These are phyloP conservation scores for Sugiyamaella chiloensis DNA, from an alignment of 805 yeast genomes.

Conservation along the genomic window DNA sequence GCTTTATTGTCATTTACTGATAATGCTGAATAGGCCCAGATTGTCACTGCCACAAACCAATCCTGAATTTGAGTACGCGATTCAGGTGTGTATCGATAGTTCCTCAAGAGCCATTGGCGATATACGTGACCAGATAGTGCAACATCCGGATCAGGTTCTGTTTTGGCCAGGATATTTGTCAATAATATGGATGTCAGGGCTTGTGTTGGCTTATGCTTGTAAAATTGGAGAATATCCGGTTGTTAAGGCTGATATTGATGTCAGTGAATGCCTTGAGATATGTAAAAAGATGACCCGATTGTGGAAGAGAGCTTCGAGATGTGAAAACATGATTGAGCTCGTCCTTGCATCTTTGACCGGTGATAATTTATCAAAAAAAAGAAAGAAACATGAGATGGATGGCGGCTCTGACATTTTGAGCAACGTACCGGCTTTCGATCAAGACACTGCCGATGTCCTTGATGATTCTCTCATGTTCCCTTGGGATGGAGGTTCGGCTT, in stretches of 20 bases:
- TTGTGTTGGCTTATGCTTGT: conserved; percentile 6
- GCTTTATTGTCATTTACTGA: conserved; percentile 3
- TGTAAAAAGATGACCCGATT: conserved; percentile 5
- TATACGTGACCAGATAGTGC: not conserved
- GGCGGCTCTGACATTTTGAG: not conserved
- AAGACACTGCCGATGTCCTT: not conserved
- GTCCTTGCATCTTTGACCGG: not conserved
- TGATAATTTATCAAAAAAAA: not conserved
- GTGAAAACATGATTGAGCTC: not conserved
- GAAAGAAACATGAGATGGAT: not conserved
- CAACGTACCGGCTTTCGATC: not conserved
- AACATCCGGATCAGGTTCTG: not conserved
- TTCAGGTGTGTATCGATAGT: conserved; percentile 7
- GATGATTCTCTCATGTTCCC: not conserved
- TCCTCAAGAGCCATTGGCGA: not conserved
- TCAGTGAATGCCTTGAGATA: conserved; percentile 2
- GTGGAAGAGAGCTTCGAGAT: conserved; percentile 3
- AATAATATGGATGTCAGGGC: conserved; percentile 10
- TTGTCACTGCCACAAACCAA: conserved; percentile 3
- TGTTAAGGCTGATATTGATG: not conserved
- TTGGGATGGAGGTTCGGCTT: not conserved
- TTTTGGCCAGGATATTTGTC: conserved; percentile 12
- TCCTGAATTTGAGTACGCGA: conserved; percentile 9
- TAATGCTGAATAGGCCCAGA: conserved; percentile 6
- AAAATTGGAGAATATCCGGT: conserved; percentile 3